Evolutionary conservation across 1,139 yeast species (phyloP).

Genomic region (Geotrichum candidum): DNA sequence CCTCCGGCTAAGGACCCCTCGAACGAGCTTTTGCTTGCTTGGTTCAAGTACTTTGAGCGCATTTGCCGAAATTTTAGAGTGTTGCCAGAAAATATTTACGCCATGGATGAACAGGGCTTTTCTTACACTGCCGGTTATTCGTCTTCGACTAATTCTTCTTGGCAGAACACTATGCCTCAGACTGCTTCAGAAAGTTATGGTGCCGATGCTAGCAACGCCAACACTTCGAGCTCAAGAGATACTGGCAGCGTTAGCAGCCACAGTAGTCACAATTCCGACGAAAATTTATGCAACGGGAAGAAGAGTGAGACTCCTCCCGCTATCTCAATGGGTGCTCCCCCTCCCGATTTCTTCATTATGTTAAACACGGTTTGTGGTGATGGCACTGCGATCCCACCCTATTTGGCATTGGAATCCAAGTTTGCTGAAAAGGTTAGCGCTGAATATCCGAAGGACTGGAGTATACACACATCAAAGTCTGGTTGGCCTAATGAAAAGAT

Average conservation of each 20-base stretch:
- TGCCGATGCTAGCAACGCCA: conserved; percentile 2
- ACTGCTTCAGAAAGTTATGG: neutral
- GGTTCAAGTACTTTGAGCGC: conserved; percentile 14
- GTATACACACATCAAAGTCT: conserved; percentile 5
- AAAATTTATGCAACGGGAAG: neutral
- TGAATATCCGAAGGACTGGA: conserved; percentile 7
- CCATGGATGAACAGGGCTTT: conserved; percentile 16
- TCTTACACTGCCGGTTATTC: conserved; percentile 7
- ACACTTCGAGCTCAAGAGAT: neutral
- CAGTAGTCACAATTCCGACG: conserved; percentile 2
- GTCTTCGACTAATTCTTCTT: neutral
- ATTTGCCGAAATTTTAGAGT: conserved; percentile 11
- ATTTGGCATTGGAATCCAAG: conserved; percentile 4
- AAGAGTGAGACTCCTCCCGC: conserved; percentile 9
- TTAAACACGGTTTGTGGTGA: conserved; percentile 15
- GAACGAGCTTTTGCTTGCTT: conserved; percentile 9
- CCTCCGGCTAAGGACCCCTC: conserved; percentile 6
- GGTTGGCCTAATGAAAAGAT: conserved; percentile 16
- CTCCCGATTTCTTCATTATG: conserved; percentile 6
- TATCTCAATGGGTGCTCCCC: conserved; percentile 11
- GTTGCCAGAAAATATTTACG: conserved; percentile 14
- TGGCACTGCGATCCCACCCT: conserved; percentile 13
- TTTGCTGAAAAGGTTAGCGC: conserved; percentile 10
- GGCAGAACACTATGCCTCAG: neutral
- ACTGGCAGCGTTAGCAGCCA: conserved; percentile 1